These are phyloP conservation scores for Apophysomyces variabilis DNA, from an alignment of 371 early-diverging fungal species.

Conservation along the genomic window DNA sequence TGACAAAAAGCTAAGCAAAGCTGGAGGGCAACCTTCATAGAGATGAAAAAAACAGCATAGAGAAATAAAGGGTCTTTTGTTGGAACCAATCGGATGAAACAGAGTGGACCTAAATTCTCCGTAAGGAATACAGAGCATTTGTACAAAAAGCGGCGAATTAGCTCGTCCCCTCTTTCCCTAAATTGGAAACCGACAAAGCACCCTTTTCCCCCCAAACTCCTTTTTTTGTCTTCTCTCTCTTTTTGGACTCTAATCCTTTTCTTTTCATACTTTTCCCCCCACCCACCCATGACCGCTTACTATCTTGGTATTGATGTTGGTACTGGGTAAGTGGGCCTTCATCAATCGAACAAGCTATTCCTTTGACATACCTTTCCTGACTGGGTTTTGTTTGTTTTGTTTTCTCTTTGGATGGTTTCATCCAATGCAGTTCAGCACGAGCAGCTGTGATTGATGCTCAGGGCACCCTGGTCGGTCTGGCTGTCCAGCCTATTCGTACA, in stretches of 20 bases:
- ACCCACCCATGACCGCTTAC: slow-evolving; percentile 12
- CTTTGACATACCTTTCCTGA: too few species aligned
- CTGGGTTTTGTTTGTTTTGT: too few species aligned
- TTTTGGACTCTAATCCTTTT: too few species aligned
- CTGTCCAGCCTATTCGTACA: slow-evolving; percentile 50
- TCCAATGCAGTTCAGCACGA: slow-evolving; percentile 52
- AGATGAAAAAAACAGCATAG: too few species aligned
- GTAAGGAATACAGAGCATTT: not conserved
- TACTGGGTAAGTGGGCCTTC: slow-evolving; percentile 50
- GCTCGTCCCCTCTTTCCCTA: not conserved
- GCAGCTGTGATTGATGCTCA: slow-evolving; percentile 61
- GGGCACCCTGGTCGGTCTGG: slow-evolving; percentile 56
- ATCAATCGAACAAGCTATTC: too few species aligned
- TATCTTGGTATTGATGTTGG: slow-evolving; percentile 79
- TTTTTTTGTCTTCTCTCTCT: not conserved
- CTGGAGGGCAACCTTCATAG: slow-evolving; percentile 8
- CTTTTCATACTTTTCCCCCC: too few species aligned
- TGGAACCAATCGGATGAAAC: slow-evolving; percentile 4
- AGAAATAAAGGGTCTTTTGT: not conserved
- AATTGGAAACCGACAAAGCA: too few species aligned
- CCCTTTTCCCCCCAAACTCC: not conserved
- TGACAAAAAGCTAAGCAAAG: slow-evolving; percentile 63
- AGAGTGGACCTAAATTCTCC: not conserved
- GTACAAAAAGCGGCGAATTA: not conserved
- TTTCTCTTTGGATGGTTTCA: too few species aligned